Percentiles rank a stretch among this genome's conserved stretches.
Evolutionary conservation across 495 filamentous ascomycete genomes (phyloP).

Genomic region (Trichoderma orchidacearum): DNA sequence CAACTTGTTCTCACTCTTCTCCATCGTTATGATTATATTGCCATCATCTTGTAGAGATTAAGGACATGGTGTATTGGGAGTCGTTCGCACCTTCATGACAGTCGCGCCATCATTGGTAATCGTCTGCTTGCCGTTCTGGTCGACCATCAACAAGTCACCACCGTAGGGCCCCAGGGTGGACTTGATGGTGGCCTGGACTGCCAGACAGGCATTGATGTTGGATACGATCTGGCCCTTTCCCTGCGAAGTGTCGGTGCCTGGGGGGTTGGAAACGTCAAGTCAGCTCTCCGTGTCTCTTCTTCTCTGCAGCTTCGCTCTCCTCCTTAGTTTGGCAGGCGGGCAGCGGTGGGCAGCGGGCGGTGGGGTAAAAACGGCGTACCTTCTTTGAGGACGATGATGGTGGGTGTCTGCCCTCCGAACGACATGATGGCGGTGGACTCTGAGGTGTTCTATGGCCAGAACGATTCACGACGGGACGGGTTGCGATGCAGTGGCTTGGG

Average conservation of each 20-base stretch:
- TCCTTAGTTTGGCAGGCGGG: background rate
- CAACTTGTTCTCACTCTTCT: background rate
- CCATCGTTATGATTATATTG: no score
- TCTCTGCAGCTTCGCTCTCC: conserved; percentile 8
- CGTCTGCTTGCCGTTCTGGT: conserved; percentile 87
- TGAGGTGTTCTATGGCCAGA: background rate
- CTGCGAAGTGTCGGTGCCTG: conserved; percentile 93
- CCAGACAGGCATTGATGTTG: conserved; percentile 96
- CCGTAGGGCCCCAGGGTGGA: conserved; percentile 95
- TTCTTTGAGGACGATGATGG: conserved; percentile 97
- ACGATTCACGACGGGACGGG: background rate
- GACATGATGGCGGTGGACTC: conserved; percentile 50
- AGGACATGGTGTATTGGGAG: background rate
- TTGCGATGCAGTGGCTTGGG: background rate
- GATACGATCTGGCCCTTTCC: conserved; percentile 95
- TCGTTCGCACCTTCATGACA: conserved; percentile 77
- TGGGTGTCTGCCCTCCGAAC: conserved; percentile 96
- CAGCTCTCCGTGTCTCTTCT: conserved; percentile 6
- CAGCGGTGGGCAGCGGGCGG: conserved; percentile 2
- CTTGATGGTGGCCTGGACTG: conserved; percentile 92
- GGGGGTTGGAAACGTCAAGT: conserved; percentile 11
- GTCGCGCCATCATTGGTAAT: conserved; percentile 99
- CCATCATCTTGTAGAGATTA: background rate
- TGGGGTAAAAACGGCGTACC: conserved; percentile 46
- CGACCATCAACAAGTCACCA: conserved; percentile 89